A percentile compares a stretch with the other conserved stretches of the same genome.
Conservation (phyloP, 148 eudicot genomes). For the Rhododendron henanense region DNA sequence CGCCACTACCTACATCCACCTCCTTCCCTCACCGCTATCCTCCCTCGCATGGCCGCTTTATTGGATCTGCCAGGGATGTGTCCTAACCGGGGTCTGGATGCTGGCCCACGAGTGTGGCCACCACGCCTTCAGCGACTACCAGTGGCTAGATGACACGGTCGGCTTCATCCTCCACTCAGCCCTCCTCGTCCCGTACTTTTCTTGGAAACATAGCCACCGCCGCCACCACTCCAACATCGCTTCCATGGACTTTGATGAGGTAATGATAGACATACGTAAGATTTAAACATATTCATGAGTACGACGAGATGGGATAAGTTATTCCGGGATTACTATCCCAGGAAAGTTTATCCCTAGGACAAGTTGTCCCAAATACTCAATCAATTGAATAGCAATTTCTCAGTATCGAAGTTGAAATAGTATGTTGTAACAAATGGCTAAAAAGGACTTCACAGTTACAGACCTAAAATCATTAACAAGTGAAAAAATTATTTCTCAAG, state of each 20-base stretch:
- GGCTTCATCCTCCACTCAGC: slow-evolving; percentile 78
- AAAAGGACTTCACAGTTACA: too few species aligned
- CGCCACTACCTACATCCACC: slow-evolving; percentile 61
- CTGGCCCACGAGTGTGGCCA: slow-evolving; percentile 70
- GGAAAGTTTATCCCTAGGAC: too few species aligned
- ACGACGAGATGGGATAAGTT: too few species aligned
- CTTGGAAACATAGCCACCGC: slow-evolving; percentile 84
- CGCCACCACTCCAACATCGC: slow-evolving; percentile 92
- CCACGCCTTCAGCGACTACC: slow-evolving; percentile 65
- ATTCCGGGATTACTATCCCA: too few species aligned
- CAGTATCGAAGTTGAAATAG: too few species aligned
- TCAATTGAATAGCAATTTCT: too few species aligned
- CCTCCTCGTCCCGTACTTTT: slow-evolving; percentile 79
- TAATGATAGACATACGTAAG: background rate
- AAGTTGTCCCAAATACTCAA: too few species aligned
- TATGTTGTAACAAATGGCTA: too few species aligned
- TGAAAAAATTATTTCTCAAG: too few species aligned
- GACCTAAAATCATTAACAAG: too few species aligned
- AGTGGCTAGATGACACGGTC: slow-evolving; percentile 67
- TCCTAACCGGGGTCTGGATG: slow-evolving; percentile 59
- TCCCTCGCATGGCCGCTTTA: slow-evolving; percentile 70
- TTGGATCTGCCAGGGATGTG: slow-evolving; percentile 48
- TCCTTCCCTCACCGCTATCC: slow-evolving; percentile 53
- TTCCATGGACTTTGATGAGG: slow-evolving; percentile 74
- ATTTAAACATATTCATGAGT: background rate